A percentile compares a stretch with the other conserved stretches of the same genome.
These are phyloP conservation scores for Cardamine resedifolia DNA, from an alignment of 345 rosid species.

Conservation along the genomic window DNA sequence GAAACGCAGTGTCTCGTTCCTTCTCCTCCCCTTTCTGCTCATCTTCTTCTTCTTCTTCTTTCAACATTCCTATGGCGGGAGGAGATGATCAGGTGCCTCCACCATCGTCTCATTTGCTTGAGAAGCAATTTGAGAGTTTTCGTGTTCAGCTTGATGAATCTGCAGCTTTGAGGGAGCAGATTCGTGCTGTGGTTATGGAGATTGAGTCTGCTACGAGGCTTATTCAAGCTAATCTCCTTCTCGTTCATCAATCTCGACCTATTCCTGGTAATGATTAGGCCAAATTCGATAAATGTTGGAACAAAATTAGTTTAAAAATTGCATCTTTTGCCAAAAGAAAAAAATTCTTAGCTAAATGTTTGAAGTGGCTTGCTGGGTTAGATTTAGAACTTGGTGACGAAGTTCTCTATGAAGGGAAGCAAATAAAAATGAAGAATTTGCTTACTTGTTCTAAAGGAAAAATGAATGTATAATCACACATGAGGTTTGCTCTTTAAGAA, in stretches of 20 bases:
- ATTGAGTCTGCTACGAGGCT: constrained; percentile 74
- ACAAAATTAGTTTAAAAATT: neutral
- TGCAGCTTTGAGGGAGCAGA: constrained; percentile 67
- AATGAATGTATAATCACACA: neutral
- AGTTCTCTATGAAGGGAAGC: neutral
- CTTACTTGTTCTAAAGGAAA: neutral
- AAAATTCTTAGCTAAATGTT: neutral
- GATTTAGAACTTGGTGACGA: neutral
- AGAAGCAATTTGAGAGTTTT: constrained; percentile 77
- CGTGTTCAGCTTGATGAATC: constrained; percentile 74
- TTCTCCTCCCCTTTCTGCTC: constrained; percentile 25
- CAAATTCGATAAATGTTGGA: neutral
- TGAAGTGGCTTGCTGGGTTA: neutral
- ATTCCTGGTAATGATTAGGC: constrained; percentile 56
- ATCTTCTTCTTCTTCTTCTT: constrained; percentile 16
- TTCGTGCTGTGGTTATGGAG: constrained; percentile 66
- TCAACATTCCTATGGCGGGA: constrained; percentile 52
- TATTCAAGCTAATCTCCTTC: constrained; percentile 74
- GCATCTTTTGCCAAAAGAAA: neutral
- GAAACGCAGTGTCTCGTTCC: neutral
- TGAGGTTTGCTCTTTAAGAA: neutral
- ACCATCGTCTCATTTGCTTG: constrained; percentile 42
- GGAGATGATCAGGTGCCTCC: constrained; percentile 37
- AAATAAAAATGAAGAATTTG: neutral
- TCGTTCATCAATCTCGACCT: constrained; percentile 85